Percentiles rank a stretch among this genome's conserved stretches.
These are phyloP conservation scores for Pestalotiopsis sp. DNA, from an alignment of 2,329 filamentous ascomycete genomes.

Conservation along the genomic window DNA sequence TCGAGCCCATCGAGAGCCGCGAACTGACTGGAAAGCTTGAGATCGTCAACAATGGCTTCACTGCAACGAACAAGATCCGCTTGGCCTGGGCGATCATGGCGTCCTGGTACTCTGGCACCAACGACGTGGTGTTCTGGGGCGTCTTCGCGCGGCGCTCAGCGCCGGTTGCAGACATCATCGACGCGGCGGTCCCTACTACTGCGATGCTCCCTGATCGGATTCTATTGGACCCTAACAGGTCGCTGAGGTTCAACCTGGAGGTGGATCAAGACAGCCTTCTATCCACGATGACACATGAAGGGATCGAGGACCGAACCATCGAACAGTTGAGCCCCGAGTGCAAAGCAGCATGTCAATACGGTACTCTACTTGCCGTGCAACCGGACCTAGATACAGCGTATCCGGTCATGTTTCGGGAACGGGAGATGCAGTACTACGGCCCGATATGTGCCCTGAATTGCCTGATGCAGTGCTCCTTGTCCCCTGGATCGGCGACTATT, in stretches of 20 bases:
- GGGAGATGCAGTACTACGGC: conserved; percentile 3
- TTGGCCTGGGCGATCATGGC: conserved; percentile 2
- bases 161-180: neutral
- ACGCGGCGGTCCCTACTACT: conserved; percentile 1
- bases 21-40: conserved; percentile 5
- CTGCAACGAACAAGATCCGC: neutral
- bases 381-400: conserved; percentile 2
- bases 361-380: neutral
- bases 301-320: neutral
- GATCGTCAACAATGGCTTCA: neutral
- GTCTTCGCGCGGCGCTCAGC: conserved; percentile 1
- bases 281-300: neutral
- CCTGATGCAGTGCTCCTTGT: neutral
- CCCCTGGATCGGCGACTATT: neutral
- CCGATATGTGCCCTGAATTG: neutral
- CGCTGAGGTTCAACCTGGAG: conserved; percentile 1
- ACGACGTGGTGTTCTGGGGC: neutral
- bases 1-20: neutral
- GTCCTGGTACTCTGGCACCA: neutral
- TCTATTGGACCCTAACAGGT: neutral
- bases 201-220: conserved; percentile 3
- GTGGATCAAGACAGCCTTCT: neutral
- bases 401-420: conserved; percentile 1
- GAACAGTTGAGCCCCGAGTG: conserved; percentile 1
- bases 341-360: conserved; percentile 2